These are phyloP conservation scores for Stemphylium beticola DNA, from an alignment of 2,329 filamentous ascomycete species.

Conservation along the genomic window DNA sequence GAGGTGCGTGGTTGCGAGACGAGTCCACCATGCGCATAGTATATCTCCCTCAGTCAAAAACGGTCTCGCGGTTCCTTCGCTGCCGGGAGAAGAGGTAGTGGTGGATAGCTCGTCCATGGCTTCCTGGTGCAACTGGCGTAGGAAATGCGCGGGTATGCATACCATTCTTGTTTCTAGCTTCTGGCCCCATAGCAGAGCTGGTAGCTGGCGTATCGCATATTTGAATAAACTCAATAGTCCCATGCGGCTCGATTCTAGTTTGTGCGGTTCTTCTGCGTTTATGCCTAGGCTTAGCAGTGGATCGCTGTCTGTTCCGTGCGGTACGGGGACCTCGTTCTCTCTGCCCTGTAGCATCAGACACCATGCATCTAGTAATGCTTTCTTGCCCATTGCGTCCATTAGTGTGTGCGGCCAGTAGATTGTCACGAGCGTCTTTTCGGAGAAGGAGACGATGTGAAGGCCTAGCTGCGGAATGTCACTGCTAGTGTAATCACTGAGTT, in stretches of 20 bases:
- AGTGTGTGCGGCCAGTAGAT: slow-evolving; percentile 32
- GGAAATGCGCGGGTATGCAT: too few relatives aligned
- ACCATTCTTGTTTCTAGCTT: too few relatives aligned
- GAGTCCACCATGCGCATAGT: too few relatives aligned
- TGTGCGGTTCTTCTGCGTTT: neutral
- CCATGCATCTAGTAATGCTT: slow-evolving; percentile 29
- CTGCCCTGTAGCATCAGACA: slow-evolving; percentile 27
- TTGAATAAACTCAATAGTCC: too few relatives aligned
- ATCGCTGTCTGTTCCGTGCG: neutral
- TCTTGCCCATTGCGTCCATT: slow-evolving; percentile 27
- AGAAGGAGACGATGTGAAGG: slow-evolving; percentile 27
- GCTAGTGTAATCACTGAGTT: neutral
- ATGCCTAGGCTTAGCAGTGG: neutral
- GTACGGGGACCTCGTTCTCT: slow-evolving; percentile 22
- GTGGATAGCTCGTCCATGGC: too few relatives aligned
- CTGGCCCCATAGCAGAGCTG: too few relatives aligned
- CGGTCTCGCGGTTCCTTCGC: too few relatives aligned
- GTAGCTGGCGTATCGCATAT: too few relatives aligned
- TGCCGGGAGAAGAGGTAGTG: too few relatives aligned
- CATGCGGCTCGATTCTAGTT: neutral
- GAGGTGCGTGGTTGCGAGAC: too few relatives aligned
- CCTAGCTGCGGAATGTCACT: slow-evolving; percentile 14
- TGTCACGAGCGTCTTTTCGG: slow-evolving; percentile 30
- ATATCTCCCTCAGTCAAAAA: too few relatives aligned
- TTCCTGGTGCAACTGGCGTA: too few relatives aligned